Base-by-base conservation (phyloP, 805 yeast genomes). In the Hanseniaspora thailandica region DNA sequence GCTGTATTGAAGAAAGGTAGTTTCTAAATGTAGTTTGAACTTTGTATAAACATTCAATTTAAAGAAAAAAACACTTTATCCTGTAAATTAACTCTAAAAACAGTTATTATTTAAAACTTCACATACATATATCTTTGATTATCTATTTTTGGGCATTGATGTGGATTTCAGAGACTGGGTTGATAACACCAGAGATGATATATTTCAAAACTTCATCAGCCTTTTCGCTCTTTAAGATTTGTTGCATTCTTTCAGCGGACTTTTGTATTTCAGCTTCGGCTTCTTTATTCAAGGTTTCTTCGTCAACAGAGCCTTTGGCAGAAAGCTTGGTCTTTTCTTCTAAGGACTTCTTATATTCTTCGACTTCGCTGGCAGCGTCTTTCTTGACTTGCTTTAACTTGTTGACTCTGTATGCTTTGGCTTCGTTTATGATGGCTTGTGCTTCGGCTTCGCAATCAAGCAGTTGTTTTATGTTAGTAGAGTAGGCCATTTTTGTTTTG, bases 301-400 rank as follows among this genome's bases (percentile, higher is more conserved):
- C 76, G 69, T 90, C 79, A 70, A 90, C 96, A 46, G 70, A 72
- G 58, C 89, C 96, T 73, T 89, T 90, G 66, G 81, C 77, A 38
- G 49, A 8, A n/a, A n/a, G 34, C 12, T 19, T 36, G 15, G 39
- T 47, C 30, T 38, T 47, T 15, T 25, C 25, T 20, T 19, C 36
- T 26, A 47, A 38, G 5, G 52, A 39, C 48, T 74, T 67, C 75
- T 86, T 89, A 77, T 93, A 93, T 54, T 80, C 82, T 59, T 81
- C 84, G 62, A 93, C 86, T 69, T 93, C 98, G 54, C 75, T 71
- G 58, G 87, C 84, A 35, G 98, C 98, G 67, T 93, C 97, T 23
- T 82, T 72, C 73, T 88, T 90, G 51, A 97, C 96, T 45, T 93
- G 89, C 78, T 90, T 93, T 67, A 93, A 76, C 59, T 88, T 84